Evolutionary conservation across 495 filamentous ascomycete genomes (phyloP), one percentile per base, ranked within the genome.

Genomic region (Xylaria bambusicola): DNA sequence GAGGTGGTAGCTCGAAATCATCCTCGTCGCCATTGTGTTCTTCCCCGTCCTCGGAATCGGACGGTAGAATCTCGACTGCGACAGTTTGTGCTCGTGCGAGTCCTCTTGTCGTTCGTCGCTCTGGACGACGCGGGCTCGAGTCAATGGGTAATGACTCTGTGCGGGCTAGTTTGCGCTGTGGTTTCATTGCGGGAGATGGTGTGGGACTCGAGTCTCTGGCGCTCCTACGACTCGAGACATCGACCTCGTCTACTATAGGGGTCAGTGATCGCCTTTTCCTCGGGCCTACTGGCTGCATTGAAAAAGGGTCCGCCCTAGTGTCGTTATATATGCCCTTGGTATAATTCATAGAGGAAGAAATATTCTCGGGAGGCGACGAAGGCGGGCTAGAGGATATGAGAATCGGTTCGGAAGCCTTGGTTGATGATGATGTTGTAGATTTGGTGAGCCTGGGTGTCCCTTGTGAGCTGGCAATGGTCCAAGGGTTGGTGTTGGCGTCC

Each of bases 11-110:
- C n/a, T 67, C 64, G 13, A 50, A 38, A 0, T 60, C 48, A 24
- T 60, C 73, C 29, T 33, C 29, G 29, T 33, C 29, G 10, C 10
- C 10, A 1, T 56, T 35, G 20, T 73, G 71, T 40, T 80, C 73
- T 21, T 70, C 73, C 2, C 17, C 21, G 8, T 54, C 23, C 2
- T 54, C 56, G 17, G 44, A 58, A 41, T 49, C 55, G 0, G 70
- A 31, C 3, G 73, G 71, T 0, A 82, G 67, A 0, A 61, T 64
- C 46, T 75, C 63, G 15, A 81, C 71, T n/a, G 80, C 68, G 5
- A 71, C 59, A 4, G 77, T 80, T 13, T 71, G 75, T 21, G 79
- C 73, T n/a, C 79, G 80, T 12, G 73, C 68, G 36, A 81, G 76
- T 9, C 42, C 35, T n/a, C 62, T 41, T 41, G 52, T 26, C 5